Evolutionary conservation across 2,329 filamentous ascomycete species (phyloP).

Genomic region (Alternaria sp.): DNA sequence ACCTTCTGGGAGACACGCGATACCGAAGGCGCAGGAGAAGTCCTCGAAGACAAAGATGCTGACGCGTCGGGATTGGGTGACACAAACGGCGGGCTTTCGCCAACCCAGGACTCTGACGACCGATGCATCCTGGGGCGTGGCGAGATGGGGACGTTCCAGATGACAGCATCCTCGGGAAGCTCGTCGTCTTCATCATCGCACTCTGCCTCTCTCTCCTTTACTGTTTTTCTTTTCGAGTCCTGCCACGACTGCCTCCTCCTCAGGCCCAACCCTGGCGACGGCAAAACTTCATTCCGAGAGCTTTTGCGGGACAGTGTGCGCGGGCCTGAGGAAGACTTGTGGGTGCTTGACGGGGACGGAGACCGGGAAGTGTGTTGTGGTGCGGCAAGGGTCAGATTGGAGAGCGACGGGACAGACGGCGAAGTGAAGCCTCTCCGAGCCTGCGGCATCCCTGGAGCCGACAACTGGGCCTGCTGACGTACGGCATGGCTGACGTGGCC

Average conservation of each 20-base stretch:
- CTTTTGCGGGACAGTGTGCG: constrained; percentile 47
- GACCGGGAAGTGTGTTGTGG: constrained; percentile 48
- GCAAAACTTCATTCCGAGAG: constrained; percentile 45
- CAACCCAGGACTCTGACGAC: constrained; percentile 48
- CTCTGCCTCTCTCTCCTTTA: constrained; percentile 76
- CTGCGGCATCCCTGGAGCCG: constrained; percentile 49
- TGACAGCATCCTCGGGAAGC: constrained; percentile 78
- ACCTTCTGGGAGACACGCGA: constrained; percentile 31
- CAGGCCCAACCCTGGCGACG: constrained; percentile 43
- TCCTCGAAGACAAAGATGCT: constrained; percentile 33
- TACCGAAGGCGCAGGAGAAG: constrained; percentile 37
- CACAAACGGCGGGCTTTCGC: constrained; percentile 41
- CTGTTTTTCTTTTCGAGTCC: constrained; percentile 69
- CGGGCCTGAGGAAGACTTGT: constrained; percentile 36
- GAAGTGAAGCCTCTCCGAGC: constrained; percentile 55
- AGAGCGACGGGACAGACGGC: constrained; percentile 48
- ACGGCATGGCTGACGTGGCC: constrained; percentile 50
- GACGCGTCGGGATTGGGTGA: constrained; percentile 33
- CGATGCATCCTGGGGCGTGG: constrained; percentile 59
- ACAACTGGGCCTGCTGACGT: constrained; percentile 46
- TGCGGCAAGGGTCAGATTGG: constrained; percentile 43
- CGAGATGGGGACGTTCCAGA: constrained; percentile 84
- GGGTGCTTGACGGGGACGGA: constrained; percentile 46
- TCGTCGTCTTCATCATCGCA: constrained; percentile 75
- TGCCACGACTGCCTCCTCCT: constrained; percentile 70